These are phyloP conservation scores for Hypomontagnella monticulosa DNA, from an alignment of 495 filamentous ascomycete genomes.

Conservation along the genomic window DNA sequence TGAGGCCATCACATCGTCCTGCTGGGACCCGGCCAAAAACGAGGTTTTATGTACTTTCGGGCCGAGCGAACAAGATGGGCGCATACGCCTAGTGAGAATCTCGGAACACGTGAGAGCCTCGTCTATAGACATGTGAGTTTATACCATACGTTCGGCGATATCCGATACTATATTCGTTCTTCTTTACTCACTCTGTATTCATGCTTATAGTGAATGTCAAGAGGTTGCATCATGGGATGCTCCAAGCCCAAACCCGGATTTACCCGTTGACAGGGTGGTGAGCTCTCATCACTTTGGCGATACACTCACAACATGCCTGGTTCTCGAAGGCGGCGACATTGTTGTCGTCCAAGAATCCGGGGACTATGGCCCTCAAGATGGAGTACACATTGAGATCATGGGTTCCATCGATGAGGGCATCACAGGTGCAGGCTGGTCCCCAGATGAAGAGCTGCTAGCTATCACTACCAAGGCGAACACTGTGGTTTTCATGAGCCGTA, in stretches of 20 bases:
- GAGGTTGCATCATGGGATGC: conserved; percentile 89
- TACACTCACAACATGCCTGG: conserved; percentile 75
- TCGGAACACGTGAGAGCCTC: conserved; percentile 49
- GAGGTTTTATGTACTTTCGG: conserved; percentile 79
- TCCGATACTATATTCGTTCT: conserved; percentile 7
- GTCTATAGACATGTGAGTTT: conserved; percentile 57
- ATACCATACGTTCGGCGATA: conserved; percentile 28
- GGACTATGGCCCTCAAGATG: conserved; percentile 50
- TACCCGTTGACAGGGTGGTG: conserved; percentile 74
- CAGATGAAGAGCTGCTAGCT: conserved; percentile 89
- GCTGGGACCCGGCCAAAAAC: conserved; percentile 80
- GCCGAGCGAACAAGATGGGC: conserved; percentile 66
- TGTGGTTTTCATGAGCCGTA: conserved; percentile 89
- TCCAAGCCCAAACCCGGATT: conserved; percentile 72
- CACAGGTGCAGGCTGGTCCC: conserved; percentile 89
- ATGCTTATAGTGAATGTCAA: conserved; percentile 46
- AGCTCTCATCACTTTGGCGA: conserved; percentile 87
- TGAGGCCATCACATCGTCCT: conserved; percentile 68
- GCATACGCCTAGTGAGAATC: conserved; percentile 73
- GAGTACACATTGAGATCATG: conserved; percentile 84
- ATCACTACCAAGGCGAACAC: conserved; percentile 82
- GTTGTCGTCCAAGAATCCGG: conserved; percentile 82
- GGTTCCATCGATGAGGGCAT: conserved; percentile 94
- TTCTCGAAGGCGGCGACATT: conserved; percentile 92
- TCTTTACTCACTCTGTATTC: conserved; percentile 19